phyloP scores from a whole-genome alignment of 768 basidiomycete species.

The Xerocomus potaroensis region DNA sequence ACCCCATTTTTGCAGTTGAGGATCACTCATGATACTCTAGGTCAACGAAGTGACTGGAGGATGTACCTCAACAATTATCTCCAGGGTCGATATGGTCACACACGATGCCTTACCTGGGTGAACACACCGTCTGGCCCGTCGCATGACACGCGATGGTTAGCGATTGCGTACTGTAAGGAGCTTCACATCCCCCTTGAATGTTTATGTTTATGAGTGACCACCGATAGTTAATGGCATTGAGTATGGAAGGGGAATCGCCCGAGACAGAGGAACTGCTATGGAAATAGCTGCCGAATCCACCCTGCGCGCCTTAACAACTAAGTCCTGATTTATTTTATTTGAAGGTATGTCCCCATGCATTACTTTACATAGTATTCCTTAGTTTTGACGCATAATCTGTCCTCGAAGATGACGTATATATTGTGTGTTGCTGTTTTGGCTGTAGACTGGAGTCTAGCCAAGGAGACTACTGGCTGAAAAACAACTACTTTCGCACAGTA shows the following conservation, averaged over 20 bases:
- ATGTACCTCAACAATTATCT: slow-evolving; percentile 30
- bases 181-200: not conserved
- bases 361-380: not conserved
- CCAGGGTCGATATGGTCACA: slow-evolving; percentile 30
- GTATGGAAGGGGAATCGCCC: slow-evolving; percentile 23
- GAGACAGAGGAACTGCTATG: slow-evolving; percentile 29
- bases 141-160: slow-evolving; percentile 23
- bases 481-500: too few species aligned
- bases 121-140: slow-evolving; percentile 18
- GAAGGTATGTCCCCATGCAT: slow-evolving; percentile 4
- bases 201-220: slow-evolving; percentile 3
- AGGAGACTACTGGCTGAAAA: too few species aligned
- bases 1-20: not conserved
- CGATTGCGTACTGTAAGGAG: slow-evolving; percentile 27
- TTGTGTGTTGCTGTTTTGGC: too few species aligned
- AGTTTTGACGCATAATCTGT: too few species aligned
- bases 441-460: too few species aligned
- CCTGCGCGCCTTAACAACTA: slow-evolving; percentile 20
- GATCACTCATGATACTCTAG: slow-evolving; percentile 12
- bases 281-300: slow-evolving; percentile 27
- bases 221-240: slow-evolving; percentile 24
- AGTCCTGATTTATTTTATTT: slow-evolving; percentile 8
- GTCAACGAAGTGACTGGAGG: slow-evolving; percentile 23
- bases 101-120: slow-evolving; percentile 23
- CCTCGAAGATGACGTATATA: too few species aligned